Conservation (phyloP, 2,329 filamentous ascomycete genomes). For the Chaetomiaceae sp. region DNA sequence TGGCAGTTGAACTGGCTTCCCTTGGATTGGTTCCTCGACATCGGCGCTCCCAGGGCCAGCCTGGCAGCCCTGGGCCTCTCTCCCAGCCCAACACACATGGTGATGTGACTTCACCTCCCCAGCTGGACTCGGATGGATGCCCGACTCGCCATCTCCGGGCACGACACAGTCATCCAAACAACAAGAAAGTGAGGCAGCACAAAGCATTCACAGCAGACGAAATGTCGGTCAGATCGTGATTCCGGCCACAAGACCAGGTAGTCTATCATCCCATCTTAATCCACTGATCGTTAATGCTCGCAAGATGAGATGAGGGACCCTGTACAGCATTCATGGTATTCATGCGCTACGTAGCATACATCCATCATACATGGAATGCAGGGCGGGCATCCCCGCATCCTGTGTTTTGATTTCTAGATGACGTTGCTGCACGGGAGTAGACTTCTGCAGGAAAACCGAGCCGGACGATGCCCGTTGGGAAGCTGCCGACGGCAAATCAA, state of each 20-base stretch:
- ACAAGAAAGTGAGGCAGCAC: no score
- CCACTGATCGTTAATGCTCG: no score
- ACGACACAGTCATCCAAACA: no score
- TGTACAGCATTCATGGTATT: no score
- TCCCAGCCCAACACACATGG: constrained; percentile 17
- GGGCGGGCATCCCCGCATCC: background rate
- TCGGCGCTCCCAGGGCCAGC: background rate
- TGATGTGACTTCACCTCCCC: background rate
- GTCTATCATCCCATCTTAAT: no score
- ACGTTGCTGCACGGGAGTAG: background rate
- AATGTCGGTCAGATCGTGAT: no score
- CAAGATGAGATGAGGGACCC: no score
- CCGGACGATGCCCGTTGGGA: background rate
- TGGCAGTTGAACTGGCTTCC: background rate
- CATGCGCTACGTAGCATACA: no score
- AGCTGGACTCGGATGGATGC: background rate
- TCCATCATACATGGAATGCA: no score
- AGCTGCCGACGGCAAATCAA: background rate
- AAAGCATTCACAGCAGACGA: no score
- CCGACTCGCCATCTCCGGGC: background rate
- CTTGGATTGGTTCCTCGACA: background rate
- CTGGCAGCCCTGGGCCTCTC: background rate
- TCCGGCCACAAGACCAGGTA: no score
- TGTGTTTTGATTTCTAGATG: background rate
- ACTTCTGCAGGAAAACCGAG: background rate